These are phyloP conservation scores for Colletotrichum liriopes DNA, from an alignment of 2,329 filamentous ascomycete genomes.

Conservation along the genomic window DNA sequence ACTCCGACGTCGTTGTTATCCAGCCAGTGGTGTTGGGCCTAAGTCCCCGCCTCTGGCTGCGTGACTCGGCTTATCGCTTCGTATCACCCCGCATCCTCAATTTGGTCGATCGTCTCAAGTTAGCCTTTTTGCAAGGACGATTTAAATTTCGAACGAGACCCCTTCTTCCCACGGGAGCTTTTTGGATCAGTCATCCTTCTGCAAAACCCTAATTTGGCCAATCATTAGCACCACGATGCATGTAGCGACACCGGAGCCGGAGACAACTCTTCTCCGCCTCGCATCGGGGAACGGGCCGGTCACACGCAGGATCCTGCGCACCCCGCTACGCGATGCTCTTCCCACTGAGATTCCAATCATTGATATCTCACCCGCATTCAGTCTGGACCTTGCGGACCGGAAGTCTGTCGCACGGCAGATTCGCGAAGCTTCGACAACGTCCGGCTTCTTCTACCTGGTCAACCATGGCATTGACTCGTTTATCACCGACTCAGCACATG, in stretches of 20 bases:
- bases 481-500: conserved; percentile 50
- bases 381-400: conserved; percentile 53
- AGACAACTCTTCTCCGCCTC: conserved; percentile 52
- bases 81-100: conserved; percentile 11
- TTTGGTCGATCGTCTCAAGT: not conserved
- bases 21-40: not conserved
- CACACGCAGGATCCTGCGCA: conserved; percentile 53
- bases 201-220: too few species aligned
- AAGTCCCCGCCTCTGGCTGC: not conserved
- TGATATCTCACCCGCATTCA: conserved; percentile 62
- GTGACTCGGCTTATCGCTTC: conserved; percentile 2
- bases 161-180: not conserved
- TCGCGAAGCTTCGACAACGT: conserved; percentile 62
- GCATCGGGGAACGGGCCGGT: conserved; percentile 56
- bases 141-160: not conserved
- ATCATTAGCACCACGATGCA: not conserved
- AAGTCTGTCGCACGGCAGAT: conserved; percentile 59
- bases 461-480: conserved; percentile 62
- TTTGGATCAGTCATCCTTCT: not conserved
- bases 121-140: too few species aligned
- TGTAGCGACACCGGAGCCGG: not conserved
- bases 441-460: conserved; percentile 70
- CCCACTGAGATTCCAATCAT: conserved; percentile 68
- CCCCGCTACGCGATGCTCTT: conserved; percentile 55
- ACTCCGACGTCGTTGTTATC: conserved; percentile 11